Evolutionary conservation across 2,329 filamentous ascomycete genomes (phyloP), one percentile per base, ranked within the genome.

Genomic region (Phyllachora maydis): DNA sequence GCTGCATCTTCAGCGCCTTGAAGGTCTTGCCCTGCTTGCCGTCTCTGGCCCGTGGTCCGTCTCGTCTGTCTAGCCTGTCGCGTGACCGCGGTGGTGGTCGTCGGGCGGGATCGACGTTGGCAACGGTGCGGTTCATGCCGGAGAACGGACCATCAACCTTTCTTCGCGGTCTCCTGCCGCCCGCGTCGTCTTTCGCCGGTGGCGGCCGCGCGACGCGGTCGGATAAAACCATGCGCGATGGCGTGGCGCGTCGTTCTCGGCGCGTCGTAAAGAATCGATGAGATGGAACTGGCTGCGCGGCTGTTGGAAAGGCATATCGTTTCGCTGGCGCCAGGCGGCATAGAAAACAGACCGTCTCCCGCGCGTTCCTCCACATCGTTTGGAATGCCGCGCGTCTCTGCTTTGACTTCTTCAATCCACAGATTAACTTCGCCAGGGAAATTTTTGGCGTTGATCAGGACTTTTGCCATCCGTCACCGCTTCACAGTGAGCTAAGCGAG

Each of bases 1-100:
- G 68, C 43, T 93, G 85, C 85, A 95, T 95, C 52, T 90, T 92
- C 45, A 95, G 56, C 4, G 85, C 83, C 43, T 90, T 83, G 47
- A 65, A 75, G 6, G 62, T 48, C 23, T 58, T 54, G 12, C 54
- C 52, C 28, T 51, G 45, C 30, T 56, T 52, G 42, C 55, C 46
- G 24, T 31, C 32, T 24, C 36, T 32, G 19, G 27, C 27, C 25
- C 27, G 22, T n/a, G n/a, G n/a, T 34, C 31, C 39, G 26, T 28
- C 30, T 19, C 22, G 23, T 23, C 22, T 25, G 28, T 37, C 36
- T 16, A 25, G 34, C 9, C 27, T 18, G 9, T 32, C 28, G 25
- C 25, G 32, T 26, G 18, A 21, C n/a, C 26, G 28, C 14, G 14
- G 30, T 30, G 10, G 32, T 15, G 24, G 29, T 12, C 19, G 21